These are phyloP conservation scores for Microsporum audouinii DNA, from an alignment of 2,329 filamentous ascomycete species.

Conservation along the genomic window DNA sequence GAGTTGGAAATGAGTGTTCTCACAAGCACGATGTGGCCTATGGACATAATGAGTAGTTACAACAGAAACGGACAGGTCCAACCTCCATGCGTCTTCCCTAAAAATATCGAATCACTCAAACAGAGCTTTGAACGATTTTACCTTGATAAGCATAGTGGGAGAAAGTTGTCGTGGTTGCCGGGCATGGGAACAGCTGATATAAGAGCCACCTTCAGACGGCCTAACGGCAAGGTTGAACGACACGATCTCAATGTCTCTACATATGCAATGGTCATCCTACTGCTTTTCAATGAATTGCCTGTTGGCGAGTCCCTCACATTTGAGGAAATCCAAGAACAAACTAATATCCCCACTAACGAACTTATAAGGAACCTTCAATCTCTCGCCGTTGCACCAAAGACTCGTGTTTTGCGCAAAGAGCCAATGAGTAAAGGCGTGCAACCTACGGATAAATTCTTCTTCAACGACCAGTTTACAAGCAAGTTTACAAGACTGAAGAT, in stretches of 20 bases:
- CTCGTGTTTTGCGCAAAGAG: conserved; percentile 66
- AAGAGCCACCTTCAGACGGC: conserved; percentile 64
- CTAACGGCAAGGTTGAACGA: conserved; percentile 57
- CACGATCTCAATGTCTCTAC: conserved; percentile 91
- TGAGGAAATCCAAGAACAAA: conserved; percentile 72
- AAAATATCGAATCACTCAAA: conserved; percentile 62
- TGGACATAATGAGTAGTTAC: conserved; percentile 63
- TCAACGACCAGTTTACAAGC: conserved; percentile 71
- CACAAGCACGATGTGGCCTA: conserved; percentile 89
- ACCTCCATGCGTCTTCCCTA: conserved; percentile 57
- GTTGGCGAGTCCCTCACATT: conserved; percentile 42
- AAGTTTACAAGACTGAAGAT: conserved; percentile 82
- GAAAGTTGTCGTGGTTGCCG: conserved; percentile 73
- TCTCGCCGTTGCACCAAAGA: conserved; percentile 72
- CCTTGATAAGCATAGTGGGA: conserved; percentile 71
- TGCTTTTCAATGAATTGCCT: conserved; percentile 74
- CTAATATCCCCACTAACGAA: conserved; percentile 64
- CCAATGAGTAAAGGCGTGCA: conserved; percentile 69
- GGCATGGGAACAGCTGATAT: conserved; percentile 77
- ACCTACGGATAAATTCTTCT: conserved; percentile 63
- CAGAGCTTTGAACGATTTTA: conserved; percentile 85
- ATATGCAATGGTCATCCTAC: conserved; percentile 77
- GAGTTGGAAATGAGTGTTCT: conserved; percentile 78
- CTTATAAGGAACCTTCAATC: conserved; percentile 69
- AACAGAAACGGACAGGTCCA: conserved; percentile 39